A percentile compares a stretch with the other conserved stretches of the same genome.
phyloP scores from a whole-genome alignment of 208 protist genomes.

The Trypanosoma rangeli region DNA sequence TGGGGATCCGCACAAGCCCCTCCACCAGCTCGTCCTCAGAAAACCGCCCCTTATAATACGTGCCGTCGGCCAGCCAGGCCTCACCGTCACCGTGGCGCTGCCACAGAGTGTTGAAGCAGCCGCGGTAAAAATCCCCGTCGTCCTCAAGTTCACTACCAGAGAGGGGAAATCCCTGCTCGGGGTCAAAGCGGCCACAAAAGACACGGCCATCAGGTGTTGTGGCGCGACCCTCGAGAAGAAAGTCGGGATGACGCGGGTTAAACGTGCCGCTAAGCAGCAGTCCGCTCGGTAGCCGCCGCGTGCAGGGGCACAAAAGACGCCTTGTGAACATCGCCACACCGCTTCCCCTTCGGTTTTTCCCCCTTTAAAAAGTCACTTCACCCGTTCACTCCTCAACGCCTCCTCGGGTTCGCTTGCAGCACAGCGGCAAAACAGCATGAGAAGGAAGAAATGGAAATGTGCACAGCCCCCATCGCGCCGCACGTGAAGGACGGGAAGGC shows the following conservation, averaged over 20 bases:
- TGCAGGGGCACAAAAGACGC: conserved; percentile 27
- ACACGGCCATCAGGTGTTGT: conserved; percentile 77
- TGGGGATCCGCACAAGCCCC: conserved; percentile 86
- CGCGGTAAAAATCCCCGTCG: conserved; percentile 88
- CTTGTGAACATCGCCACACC: conserved; percentile 22
- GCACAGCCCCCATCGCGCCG: background rate
- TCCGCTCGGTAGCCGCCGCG: conserved; percentile 61
- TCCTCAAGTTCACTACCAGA: conserved; percentile 81
- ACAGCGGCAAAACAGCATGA: background rate
- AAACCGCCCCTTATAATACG: conserved; percentile 82
- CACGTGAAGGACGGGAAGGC: background rate
- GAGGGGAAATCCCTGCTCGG: conserved; percentile 56
- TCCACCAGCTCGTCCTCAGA: conserved; percentile 73
- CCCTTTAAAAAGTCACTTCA: background rate
- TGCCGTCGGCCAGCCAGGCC: conserved; percentile 88
- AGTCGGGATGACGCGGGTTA: conserved; percentile 45
- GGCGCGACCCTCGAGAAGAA: conserved; percentile 62
- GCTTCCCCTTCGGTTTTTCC: background rate
- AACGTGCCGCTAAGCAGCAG: conserved; percentile 69
- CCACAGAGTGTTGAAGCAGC: conserved; percentile 82
- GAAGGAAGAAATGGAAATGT: background rate
- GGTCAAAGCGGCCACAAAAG: conserved; percentile 76
- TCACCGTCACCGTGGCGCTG: conserved; percentile 84
- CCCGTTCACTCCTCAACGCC: no score
- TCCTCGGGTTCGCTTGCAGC: background rate